Evolutionary conservation across 1,284 basidiomycete genomes (phyloP).

Genomic region (Laetiporus sulphureus): DNA sequence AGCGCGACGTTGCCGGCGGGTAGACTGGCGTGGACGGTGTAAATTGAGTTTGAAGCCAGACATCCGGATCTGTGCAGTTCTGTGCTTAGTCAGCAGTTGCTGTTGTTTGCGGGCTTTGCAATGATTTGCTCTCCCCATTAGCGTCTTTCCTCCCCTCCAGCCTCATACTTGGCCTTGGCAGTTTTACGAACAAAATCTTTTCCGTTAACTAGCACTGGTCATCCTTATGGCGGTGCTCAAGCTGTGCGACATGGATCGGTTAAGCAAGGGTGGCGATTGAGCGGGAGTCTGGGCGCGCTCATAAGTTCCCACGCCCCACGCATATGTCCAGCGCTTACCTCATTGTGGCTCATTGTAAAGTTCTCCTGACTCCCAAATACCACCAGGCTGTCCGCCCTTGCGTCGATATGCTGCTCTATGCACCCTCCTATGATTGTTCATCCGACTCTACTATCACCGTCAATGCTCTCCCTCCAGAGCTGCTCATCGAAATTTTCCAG

Average conservation of each 20-base stretch:
- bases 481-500: slow-evolving; percentile 57
- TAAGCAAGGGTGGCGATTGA: slow-evolving; percentile 5
- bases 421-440: neutral
- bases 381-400: too few relatives aligned
- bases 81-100: slow-evolving; percentile 25
- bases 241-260: too few relatives aligned
- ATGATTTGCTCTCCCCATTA: too few relatives aligned
- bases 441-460: neutral
- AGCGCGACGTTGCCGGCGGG: slow-evolving; percentile 28
- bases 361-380: too few relatives aligned
- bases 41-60: slow-evolving; percentile 32
- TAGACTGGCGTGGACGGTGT: slow-evolving; percentile 30
- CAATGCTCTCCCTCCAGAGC: slow-evolving; percentile 58
- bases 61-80: slow-evolving; percentile 30
- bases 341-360: neutral
- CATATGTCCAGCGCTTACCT: neutral
- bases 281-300: slow-evolving; percentile 3
- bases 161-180: neutral
- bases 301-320: slow-evolving; percentile 1
- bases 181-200: too few relatives aligned
- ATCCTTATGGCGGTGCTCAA: too few relatives aligned
- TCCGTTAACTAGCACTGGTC: too few relatives aligned
- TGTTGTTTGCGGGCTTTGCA: neutral
- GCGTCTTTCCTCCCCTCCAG: neutral
- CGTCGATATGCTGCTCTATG: neutral